A percentile compares a stretch with the other conserved stretches of the same genome.
Conservation (phyloP, 2,329 filamentous ascomycete species). For the Fusarium tricinctum region DNA sequence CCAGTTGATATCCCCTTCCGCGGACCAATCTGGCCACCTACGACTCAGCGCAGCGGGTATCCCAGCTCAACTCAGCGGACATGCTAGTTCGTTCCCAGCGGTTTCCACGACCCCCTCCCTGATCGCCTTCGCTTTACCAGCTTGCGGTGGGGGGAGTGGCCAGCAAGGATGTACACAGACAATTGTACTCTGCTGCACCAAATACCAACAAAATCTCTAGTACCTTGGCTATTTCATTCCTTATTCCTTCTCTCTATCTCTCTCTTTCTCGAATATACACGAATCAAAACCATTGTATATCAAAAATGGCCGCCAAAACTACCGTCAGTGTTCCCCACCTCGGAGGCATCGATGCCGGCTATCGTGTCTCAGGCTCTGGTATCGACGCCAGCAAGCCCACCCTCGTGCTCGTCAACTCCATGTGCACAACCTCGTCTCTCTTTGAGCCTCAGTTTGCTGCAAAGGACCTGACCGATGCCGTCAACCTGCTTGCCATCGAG, state of each 20-base stretch:
- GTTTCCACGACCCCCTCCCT: constrained; percentile 12
- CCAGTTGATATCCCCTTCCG: no score
- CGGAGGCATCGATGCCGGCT: constrained; percentile 62
- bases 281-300: background rate
- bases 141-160: background rate
- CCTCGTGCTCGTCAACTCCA: constrained; percentile 65
- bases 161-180: constrained; percentile 22
- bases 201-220: background rate
- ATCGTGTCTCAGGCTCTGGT: constrained; percentile 57
- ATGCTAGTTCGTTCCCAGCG: background rate
- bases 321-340: constrained; percentile 64
- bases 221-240: background rate
- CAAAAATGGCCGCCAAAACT: constrained; percentile 55
- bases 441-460: constrained; percentile 61
- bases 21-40: constrained; percentile 10
- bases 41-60: constrained; percentile 7
- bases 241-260: background rate
- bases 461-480: constrained; percentile 55
- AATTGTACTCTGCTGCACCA: background rate
- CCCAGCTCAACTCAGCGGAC: background rate
- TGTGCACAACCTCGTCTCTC: constrained; percentile 64
- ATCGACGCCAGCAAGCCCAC: constrained; percentile 67
- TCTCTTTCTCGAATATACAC: background rate
- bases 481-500: constrained; percentile 67
- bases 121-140: constrained; percentile 15